Percentiles rank a stretch among this genome's conserved stretches.
phyloP scores from a whole-genome alignment of 2,329 filamentous ascomycete genomes.

The Fusarium drepaniforme region DNA sequence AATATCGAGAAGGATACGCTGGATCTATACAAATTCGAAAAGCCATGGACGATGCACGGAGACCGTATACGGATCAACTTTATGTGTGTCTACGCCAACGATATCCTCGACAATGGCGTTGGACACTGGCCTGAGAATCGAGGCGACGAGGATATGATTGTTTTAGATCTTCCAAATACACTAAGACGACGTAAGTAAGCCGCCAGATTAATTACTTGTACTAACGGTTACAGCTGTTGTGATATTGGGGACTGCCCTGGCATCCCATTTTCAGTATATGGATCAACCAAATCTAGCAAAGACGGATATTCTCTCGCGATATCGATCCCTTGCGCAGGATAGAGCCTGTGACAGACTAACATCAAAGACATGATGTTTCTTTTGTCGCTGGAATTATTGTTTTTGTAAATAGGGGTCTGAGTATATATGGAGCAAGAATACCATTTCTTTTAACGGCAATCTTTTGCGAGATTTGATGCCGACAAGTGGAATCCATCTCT shows the following conservation, averaged over 20 bases:
- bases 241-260: slow-evolving; percentile 25
- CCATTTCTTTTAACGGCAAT: neutral
- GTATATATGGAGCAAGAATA: neutral
- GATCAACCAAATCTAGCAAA: slow-evolving; percentile 10
- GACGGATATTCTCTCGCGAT: slow-evolving; percentile 29
- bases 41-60: slow-evolving; percentile 28
- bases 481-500: neutral
- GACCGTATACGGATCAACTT: slow-evolving; percentile 38
- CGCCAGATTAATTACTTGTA: rapidly evolving
- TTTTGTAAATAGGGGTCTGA: neutral
- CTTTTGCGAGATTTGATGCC: neutral
- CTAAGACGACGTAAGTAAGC: slow-evolving; percentile 29
- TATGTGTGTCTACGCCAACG: slow-evolving; percentile 33
- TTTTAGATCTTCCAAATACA: slow-evolving; percentile 17
- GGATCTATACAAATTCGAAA: slow-evolving; percentile 32
- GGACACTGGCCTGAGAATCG: slow-evolving; percentile 7
- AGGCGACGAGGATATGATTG: slow-evolving; percentile 14
- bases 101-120: slow-evolving; percentile 20
- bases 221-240: slow-evolving; percentile 23
- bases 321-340: slow-evolving; percentile 26
- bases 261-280: slow-evolving; percentile 33
- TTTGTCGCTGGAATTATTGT: neutral
- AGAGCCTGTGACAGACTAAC: slow-evolving; percentile 12
- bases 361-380: neutral
- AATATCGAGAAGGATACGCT: slow-evolving; percentile 33